Percentiles rank a stretch among this genome's conserved stretches.
Conservation (phyloP, 2,329 filamentous ascomycete species). For the Fusarium sp. region DNA sequence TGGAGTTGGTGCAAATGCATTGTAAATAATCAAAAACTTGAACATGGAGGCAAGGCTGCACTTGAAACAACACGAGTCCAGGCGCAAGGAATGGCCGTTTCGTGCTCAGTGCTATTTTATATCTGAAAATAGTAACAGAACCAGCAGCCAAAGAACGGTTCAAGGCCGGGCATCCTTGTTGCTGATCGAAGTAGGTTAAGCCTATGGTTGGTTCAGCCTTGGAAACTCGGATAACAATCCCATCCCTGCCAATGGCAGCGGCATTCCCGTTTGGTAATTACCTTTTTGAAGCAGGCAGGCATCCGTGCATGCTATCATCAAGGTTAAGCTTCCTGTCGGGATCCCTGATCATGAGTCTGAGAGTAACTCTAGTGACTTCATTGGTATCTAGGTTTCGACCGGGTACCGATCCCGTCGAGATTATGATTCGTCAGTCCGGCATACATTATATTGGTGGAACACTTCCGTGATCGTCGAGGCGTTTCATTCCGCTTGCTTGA, state of each 20-base stretch:
- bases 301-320: constrained; percentile 3
- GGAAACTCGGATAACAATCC: background rate
- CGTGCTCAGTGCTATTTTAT: background rate
- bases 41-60: background rate
- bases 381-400: background rate
- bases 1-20: background rate
- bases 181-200: background rate
- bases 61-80: background rate
- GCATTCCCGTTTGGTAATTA: background rate
- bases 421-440: background rate
- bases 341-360: background rate
- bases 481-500: constrained; percentile 1
- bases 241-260: background rate
- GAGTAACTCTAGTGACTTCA: background rate
- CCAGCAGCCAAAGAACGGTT: background rate
- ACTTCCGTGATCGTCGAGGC: background rate
- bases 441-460: constrained; percentile 7
- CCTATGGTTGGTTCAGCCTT: background rate
- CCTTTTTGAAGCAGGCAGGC: background rate
- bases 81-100: background rate
- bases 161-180: background rate
- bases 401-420: constrained; percentile 13
- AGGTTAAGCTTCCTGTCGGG: background rate
- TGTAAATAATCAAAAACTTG: constrained; percentile 1
- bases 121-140: background rate